These are phyloP conservation scores for Trichophyton schoenleinii DNA, from an alignment of 2,329 filamentous ascomycete species.

Conservation along the genomic window DNA sequence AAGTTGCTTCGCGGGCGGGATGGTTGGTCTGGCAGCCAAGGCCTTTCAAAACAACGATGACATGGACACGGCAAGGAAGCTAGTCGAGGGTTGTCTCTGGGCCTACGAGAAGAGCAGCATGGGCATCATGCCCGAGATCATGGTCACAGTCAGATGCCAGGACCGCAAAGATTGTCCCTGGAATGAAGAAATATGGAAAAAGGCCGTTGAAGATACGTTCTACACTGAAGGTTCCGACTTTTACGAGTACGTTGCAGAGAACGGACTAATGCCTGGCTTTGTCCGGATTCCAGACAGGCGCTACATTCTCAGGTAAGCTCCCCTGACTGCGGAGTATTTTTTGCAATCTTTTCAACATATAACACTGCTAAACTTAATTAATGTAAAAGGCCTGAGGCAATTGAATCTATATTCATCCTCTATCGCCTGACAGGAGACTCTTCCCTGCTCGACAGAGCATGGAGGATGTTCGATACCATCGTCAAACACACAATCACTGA, in stretches of 20 bases:
- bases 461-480: constrained; percentile 70
- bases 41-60: constrained; percentile 40
- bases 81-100: constrained; percentile 46
- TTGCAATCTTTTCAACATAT: neutral
- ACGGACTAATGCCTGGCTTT: constrained; percentile 10
- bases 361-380: neutral
- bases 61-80: constrained; percentile 36
- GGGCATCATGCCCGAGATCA: constrained; percentile 44
- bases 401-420: constrained; percentile 80
- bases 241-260: constrained; percentile 2
- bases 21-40: constrained; percentile 42
- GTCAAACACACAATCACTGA: constrained; percentile 52
- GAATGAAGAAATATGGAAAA: constrained; percentile 8
- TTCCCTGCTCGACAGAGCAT: constrained; percentile 65
- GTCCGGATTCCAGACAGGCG: constrained; percentile 6
- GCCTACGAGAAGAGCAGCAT: constrained; percentile 38
- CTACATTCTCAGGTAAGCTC: constrained; percentile 12
- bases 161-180: constrained; percentile 8
- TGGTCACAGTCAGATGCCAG: constrained; percentile 32
- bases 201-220: neutral
- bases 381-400: constrained; percentile 55
- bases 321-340: neutral
- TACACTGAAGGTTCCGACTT: neutral
- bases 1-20: constrained; percentile 43
- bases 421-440: constrained; percentile 76